phyloP scores from a whole-genome alignment of 2,329 filamentous ascomycete genomes.

The Fusarium graminum region DNA sequence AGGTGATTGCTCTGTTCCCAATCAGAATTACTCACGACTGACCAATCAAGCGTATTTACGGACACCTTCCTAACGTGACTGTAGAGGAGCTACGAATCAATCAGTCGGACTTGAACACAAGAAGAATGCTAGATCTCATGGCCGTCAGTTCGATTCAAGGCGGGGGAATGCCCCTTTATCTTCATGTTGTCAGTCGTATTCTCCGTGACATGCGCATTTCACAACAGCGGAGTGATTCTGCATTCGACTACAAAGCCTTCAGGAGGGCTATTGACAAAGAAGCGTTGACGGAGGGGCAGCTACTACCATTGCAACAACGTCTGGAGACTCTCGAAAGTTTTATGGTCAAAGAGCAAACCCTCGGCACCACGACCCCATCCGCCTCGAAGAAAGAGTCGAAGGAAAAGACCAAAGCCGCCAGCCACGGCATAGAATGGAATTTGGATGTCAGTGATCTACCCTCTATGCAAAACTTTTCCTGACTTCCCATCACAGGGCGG shows the following conservation, averaged over 20 bases:
- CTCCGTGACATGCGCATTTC: background rate
- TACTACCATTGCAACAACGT: background rate
- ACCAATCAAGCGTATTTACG: background rate
- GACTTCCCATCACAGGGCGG: background rate
- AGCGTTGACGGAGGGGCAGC: background rate
- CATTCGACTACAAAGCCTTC: background rate
- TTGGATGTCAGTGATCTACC: background rate
- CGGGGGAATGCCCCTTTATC: background rate
- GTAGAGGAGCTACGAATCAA: background rate
- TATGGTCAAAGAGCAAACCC: background rate
- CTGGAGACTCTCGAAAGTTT: conserved; percentile 7
- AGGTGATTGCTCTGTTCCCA: background rate
- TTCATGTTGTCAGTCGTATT: background rate
- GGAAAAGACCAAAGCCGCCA: accelerated
- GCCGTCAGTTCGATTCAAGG: background rate
- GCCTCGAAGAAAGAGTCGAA: too few relatives aligned
- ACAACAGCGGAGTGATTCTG: background rate
- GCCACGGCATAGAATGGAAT: background rate
- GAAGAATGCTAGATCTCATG: conserved; percentile 8
- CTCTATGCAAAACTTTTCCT: background rate
- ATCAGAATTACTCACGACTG: background rate
- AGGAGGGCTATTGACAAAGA: background rate
- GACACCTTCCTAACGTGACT: background rate
- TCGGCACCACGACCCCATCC: too few relatives aligned
- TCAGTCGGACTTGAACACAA: background rate